Percentiles rank a stretch among this genome's conserved stretches.
Evolutionary conservation across 257 asterid genomes (phyloP).

Genomic region (Solanum megistacrolobum): DNA sequence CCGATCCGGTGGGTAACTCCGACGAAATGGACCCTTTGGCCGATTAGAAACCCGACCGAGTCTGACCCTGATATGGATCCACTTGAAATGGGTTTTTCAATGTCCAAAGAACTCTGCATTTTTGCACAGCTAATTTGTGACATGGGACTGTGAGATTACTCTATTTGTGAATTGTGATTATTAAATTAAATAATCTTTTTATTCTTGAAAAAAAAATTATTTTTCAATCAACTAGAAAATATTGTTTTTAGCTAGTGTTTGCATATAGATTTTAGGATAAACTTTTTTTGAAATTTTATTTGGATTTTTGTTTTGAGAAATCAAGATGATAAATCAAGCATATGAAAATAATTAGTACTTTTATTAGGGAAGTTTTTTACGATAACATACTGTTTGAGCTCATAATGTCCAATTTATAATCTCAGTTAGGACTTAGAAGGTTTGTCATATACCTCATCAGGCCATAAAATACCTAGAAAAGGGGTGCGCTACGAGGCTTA

Average conservation of each 20-base stretch:
- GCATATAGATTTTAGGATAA: not conserved
- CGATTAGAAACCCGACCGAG: constrained; percentile 26
- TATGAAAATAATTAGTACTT: not conserved
- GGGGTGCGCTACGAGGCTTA: not conserved
- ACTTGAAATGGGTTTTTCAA: not conserved
- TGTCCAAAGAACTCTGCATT: not conserved
- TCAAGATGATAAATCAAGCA: not conserved
- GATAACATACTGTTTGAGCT: not conserved
- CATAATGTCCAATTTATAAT: not conserved
- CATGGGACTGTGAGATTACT: not conserved
- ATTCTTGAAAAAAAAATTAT: not conserved
- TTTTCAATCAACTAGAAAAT: not conserved
- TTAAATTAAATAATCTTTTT: not conserved
- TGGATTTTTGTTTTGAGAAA: not conserved
- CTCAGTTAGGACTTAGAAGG: not conserved
- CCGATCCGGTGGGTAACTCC: constrained; percentile 57
- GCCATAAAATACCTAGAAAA: not conserved
- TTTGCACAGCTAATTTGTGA: not conserved
- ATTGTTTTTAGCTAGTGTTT: not conserved
- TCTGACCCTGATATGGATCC: not conserved
- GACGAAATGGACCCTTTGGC: constrained; percentile 57
- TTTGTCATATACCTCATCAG: not conserved
- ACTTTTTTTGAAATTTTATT: too few relatives aligned
- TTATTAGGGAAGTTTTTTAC: not conserved
- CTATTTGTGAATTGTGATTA: not conserved